Base-by-base conservation (phyloP, 345 rosid species). In the Rhodamnia rubescens region DNA sequence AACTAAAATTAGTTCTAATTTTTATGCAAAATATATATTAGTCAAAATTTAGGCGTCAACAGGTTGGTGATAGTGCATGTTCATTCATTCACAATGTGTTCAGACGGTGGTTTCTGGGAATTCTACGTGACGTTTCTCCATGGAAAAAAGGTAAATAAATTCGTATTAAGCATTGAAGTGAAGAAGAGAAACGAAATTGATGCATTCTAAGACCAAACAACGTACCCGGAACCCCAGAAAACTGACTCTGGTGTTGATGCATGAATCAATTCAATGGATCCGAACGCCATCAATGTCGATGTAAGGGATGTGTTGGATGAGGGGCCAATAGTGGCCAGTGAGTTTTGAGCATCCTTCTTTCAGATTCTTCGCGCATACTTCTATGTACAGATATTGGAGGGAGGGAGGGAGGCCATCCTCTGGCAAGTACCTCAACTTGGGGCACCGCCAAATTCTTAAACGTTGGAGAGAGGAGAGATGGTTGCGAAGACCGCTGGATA, bases 391-490 rank as follows among this genome's bases (percentile, higher is more conserved):
- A 11, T 0, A 0, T 4, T 11, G 61, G 15, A 57, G 61, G 61
- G 61, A 57, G 61, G 61, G 61, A 57, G 61, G 61, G 29, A 57
- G 29, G 61, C 61, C 61, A 57, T 57, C 61, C 29, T 57, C 29
- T 57, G 61, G 61, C 15, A 57, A 57, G 61, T 11, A 12, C 15
- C 61, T 26, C 61, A 57, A 57, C 61, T 4, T 11, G 3, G 15
- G 29, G 7, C 29, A 57, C 10, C 2, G 0, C 1, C 0, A 0
- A 57, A 57, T 57, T 0, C 0, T 0, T 2, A 57, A 24, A 0
- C 0, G 0, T 10, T 1, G 0, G 7, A 57, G 61, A 57, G 61
- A 57, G 61, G 61, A 57, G 61, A 26, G 61, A 26, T 24, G 61
- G 15, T 57, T 4, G 2, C 27, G 15, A 57, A 57, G 61, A 26